These are phyloP conservation scores for Endocalyx cinctus DNA, from an alignment of 2,329 filamentous ascomycete species.

Conservation along the genomic window DNA sequence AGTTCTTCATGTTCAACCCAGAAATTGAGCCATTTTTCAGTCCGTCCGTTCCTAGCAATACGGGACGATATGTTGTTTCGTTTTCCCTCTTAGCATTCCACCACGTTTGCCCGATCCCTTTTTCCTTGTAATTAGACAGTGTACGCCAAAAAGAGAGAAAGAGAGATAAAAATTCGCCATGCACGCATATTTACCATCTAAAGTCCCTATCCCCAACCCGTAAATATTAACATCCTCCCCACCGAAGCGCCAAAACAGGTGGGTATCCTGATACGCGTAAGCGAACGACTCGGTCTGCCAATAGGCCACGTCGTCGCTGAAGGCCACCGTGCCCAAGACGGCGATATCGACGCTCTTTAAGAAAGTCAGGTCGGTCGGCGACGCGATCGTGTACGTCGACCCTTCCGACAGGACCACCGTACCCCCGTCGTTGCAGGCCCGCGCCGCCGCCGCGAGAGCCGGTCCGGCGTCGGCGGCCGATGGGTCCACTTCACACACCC, in stretches of 20 bases:
- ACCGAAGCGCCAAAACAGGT: slow-evolving; percentile 63
- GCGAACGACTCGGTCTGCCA: slow-evolving; percentile 61
- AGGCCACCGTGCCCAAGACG: slow-evolving; percentile 38
- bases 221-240: slow-evolving; percentile 64
- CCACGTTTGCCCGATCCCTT: slow-evolving; percentile 54
- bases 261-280: slow-evolving; percentile 60
- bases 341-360: slow-evolving; percentile 54
- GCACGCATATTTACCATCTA: slow-evolving; percentile 30
- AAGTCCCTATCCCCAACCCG: slow-evolving; percentile 29
- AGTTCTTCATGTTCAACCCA: slow-evolving; percentile 54
- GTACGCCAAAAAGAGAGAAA: not conserved
- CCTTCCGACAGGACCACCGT: slow-evolving; percentile 51
- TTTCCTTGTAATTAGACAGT: not conserved
- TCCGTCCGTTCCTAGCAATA: slow-evolving; percentile 56
- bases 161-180: too few relatives aligned
- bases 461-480: slow-evolving; percentile 6
- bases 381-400: slow-evolving; percentile 55
- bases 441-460: slow-evolving; percentile 8
- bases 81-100: slow-evolving; percentile 58
- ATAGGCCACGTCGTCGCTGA: slow-evolving; percentile 62
- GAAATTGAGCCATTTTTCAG: slow-evolving; percentile 51
- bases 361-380: slow-evolving; percentile 58
- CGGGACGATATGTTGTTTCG: slow-evolving; percentile 54
- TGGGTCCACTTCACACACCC: slow-evolving; percentile 9
- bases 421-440: slow-evolving; percentile 47